These are phyloP conservation scores for Erodium maritimum DNA, from an alignment of 345 rosid genomes.

Conservation along the genomic window DNA sequence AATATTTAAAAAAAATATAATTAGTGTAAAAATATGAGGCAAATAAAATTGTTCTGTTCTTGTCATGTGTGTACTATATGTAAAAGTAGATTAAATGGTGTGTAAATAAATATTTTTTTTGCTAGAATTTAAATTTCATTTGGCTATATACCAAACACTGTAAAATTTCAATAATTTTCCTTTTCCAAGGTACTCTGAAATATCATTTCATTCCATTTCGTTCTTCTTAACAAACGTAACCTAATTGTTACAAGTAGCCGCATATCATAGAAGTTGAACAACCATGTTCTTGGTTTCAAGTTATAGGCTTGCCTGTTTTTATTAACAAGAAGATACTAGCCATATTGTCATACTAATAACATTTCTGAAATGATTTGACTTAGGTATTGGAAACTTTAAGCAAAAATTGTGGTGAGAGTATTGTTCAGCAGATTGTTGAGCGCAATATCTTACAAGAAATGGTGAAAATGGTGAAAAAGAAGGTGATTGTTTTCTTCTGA, in stretches of 20 bases:
- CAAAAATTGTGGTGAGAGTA: conserved; percentile 85
- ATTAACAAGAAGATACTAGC: background rate
- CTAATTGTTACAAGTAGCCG: background rate
- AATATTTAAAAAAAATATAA: too few relatives aligned
- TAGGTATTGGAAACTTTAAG: conserved; percentile 89
- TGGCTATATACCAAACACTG: too few relatives aligned
- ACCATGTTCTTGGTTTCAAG: background rate
- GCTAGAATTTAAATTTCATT: too few relatives aligned
- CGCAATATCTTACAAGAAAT: conserved; percentile 89
- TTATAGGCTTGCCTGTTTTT: conserved; percentile 1
- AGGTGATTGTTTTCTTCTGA: conserved; percentile 34
- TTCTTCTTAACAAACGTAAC: too few relatives aligned
- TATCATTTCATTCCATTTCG: too few relatives aligned
- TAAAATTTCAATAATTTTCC: too few relatives aligned
- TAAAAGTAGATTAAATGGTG: too few relatives aligned
- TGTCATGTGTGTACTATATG: too few relatives aligned
- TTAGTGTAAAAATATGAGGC: too few relatives aligned
- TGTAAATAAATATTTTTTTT: too few relatives aligned
- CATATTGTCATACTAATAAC: background rate
- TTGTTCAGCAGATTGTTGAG: conserved; percentile 77
- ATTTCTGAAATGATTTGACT: conserved; percentile 10
- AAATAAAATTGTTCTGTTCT: too few relatives aligned
- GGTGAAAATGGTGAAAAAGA: conserved; percentile 96
- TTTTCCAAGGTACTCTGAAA: too few relatives aligned
- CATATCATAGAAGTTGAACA: background rate